Percentiles rank a stretch among this genome's conserved stretches.
Evolutionary conservation across 257 asterid genomes (phyloP).

Genomic region (Solanum chaucha): DNA sequence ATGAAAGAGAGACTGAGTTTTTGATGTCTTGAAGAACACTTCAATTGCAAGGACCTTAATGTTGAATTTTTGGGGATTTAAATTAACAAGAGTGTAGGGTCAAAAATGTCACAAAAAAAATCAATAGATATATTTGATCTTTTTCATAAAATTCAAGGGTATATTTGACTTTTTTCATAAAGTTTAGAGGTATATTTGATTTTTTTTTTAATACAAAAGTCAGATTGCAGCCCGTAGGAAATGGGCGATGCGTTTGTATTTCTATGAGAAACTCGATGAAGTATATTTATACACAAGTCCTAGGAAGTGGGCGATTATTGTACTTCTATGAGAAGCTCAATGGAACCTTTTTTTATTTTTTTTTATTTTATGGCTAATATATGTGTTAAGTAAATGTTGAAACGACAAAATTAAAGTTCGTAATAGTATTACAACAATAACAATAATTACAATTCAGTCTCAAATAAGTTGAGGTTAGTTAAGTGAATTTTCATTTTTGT

Average conservation of each 20-base stretch:
- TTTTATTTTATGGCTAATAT: too few species aligned
- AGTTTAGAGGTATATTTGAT: neutral
- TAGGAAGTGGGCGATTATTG: neutral
- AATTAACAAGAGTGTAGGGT: neutral
- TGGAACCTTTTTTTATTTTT: neutral
- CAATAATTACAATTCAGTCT: too few species aligned
- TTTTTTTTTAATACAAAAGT: neutral
- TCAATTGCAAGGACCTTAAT: neutral
- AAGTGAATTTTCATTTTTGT: too few species aligned
- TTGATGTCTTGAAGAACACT: neutral
- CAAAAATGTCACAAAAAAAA: neutral
- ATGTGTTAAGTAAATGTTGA: too few species aligned
- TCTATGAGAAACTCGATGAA: neutral
- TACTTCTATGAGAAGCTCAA: neutral
- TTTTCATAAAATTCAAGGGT: too few species aligned
- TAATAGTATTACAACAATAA: too few species aligned
- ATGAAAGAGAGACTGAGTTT: neutral
- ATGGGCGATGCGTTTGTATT: neutral
- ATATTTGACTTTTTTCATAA: neutral
- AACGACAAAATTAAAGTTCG: rapidly evolving
- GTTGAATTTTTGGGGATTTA: neutral
- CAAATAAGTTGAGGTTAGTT: neutral
- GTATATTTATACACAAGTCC: too few species aligned
- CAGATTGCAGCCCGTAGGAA: neutral
- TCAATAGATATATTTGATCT: neutral